phyloP scores from a whole-genome alignment of 192 early-diverging fungal species.

The Geranomyces variabilis region DNA sequence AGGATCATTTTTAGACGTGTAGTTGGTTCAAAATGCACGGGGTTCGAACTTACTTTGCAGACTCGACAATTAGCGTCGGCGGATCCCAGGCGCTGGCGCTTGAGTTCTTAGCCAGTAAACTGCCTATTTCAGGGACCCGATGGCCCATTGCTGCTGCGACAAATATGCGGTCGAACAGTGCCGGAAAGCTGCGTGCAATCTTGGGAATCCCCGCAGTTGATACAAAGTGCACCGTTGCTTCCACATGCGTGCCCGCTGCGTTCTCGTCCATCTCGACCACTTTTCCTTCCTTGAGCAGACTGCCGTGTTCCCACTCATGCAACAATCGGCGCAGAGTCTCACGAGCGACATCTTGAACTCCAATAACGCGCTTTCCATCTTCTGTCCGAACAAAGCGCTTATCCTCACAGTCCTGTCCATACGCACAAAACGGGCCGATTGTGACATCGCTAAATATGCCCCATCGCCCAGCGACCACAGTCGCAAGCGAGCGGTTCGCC shows the following conservation, averaged over 20 bases:
- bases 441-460: constrained; percentile 60
- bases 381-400: constrained; percentile 48
- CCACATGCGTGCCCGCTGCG: background rate
- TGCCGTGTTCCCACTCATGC: constrained; percentile 9
- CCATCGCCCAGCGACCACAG: constrained; percentile 57
- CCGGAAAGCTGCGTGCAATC: constrained; percentile 8
- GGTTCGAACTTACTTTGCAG: constrained; percentile 33
- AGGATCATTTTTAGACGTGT: background rate
- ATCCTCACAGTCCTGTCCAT: constrained; percentile 52
- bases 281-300: background rate
- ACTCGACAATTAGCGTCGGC: constrained; percentile 35
- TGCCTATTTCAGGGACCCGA: constrained; percentile 27
- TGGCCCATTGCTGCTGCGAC: constrained; percentile 38
- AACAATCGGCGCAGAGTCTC: background rate
- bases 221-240: background rate
- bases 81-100: background rate
- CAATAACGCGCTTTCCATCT: constrained; percentile 37
- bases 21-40: background rate
- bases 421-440: constrained; percentile 57
- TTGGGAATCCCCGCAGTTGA: constrained; percentile 19
- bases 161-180: constrained; percentile 40
- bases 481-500: constrained; percentile 55
- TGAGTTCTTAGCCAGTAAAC: background rate
- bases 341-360: background rate
- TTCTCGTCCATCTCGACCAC: background rate